Conservation (phyloP, 2,329 filamentous ascomycete genomes). For the Penicillium sp. region DNA sequence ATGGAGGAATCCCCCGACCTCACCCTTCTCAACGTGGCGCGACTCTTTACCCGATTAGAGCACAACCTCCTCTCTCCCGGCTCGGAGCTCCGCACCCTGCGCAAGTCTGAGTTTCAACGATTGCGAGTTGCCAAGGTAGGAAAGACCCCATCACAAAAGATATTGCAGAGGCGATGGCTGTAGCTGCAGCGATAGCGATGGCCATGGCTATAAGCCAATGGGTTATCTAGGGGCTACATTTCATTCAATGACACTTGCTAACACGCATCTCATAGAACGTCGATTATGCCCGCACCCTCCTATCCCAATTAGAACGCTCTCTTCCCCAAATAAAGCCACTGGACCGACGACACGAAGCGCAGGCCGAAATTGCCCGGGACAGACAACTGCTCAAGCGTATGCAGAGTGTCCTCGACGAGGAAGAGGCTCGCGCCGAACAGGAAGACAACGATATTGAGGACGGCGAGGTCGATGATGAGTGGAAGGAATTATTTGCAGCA, state of each 20-base stretch:
- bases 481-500: slow-evolving; percentile 34
- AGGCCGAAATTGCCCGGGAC: slow-evolving; percentile 46
- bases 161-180: background rate
- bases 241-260: background rate
- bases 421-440: slow-evolving; percentile 30
- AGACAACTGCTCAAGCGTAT: slow-evolving; percentile 40
- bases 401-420: slow-evolving; percentile 38
- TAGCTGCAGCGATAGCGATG: too few relatives aligned
- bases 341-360: slow-evolving; percentile 44
- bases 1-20: slow-evolving; percentile 32
- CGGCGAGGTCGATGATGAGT: slow-evolving; percentile 27
- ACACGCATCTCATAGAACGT: slow-evolving; percentile 40
- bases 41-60: slow-evolving; percentile 49
- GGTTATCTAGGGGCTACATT: too few relatives aligned
- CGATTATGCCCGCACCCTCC: slow-evolving; percentile 49
- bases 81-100: slow-evolving; percentile 43
- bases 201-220: too few relatives aligned
- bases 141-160: slow-evolving; percentile 2
- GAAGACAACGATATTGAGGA: slow-evolving; percentile 25
- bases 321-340: slow-evolving; percentile 46
- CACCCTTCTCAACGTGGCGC: slow-evolving; percentile 45
- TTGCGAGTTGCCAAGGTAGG: slow-evolving; percentile 46
- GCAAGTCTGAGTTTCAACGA: slow-evolving; percentile 48
- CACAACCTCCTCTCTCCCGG: slow-evolving; percentile 47
- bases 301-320: slow-evolving; percentile 47